A percentile compares a stretch with the other conserved stretches of the same genome.
These are phyloP conservation scores for Pestalotiopsis sp. DNA, from an alignment of 2,329 filamentous ascomycete genomes.

Conservation along the genomic window DNA sequence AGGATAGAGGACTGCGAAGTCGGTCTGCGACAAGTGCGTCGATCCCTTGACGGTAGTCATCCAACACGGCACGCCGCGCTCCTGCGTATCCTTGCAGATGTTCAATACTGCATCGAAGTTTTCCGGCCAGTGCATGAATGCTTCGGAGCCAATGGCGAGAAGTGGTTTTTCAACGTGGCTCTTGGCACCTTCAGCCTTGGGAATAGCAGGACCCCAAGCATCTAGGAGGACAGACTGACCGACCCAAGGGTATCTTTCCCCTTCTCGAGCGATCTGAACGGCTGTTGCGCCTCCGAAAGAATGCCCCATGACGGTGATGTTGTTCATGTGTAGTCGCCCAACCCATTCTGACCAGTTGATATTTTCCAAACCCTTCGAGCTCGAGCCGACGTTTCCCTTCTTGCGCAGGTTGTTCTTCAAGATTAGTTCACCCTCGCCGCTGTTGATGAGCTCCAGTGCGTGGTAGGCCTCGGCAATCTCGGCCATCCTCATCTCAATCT, in stretches of 20 bases:
- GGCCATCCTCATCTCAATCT: slow-evolving; percentile 64
- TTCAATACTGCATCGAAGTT: slow-evolving; percentile 62
- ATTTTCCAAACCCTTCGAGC: slow-evolving; percentile 59
- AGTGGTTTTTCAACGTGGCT: slow-evolving; percentile 55
- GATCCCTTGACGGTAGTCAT: slow-evolving; percentile 59
- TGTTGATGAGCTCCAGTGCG: slow-evolving; percentile 56
- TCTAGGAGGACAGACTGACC: slow-evolving; percentile 69
- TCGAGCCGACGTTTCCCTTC: slow-evolving; percentile 60
- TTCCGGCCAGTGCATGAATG: slow-evolving; percentile 70
- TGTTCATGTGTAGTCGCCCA: slow-evolving; percentile 53
- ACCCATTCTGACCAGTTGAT: slow-evolving; percentile 60
- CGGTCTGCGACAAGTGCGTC: slow-evolving; percentile 67
- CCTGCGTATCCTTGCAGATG: slow-evolving; percentile 58
- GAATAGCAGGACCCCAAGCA: slow-evolving; percentile 61
- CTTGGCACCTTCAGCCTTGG: slow-evolving; percentile 42
- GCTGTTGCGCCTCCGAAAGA: slow-evolving; percentile 69
- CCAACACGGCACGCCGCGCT: slow-evolving; percentile 48
- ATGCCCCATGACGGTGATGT: slow-evolving; percentile 66
- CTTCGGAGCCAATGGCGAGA: slow-evolving; percentile 67
- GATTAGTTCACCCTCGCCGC: slow-evolving; percentile 54
- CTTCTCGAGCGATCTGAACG: slow-evolving; percentile 59
- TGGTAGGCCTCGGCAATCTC: slow-evolving; percentile 67
- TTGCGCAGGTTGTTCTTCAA: slow-evolving; percentile 54
- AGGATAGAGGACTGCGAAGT: slow-evolving; percentile 68
- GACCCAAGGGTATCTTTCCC: slow-evolving; percentile 57